Conservation (phyloP, 2,329 filamentous ascomycete genomes). For the Bimuria novae-zelandiae region DNA sequence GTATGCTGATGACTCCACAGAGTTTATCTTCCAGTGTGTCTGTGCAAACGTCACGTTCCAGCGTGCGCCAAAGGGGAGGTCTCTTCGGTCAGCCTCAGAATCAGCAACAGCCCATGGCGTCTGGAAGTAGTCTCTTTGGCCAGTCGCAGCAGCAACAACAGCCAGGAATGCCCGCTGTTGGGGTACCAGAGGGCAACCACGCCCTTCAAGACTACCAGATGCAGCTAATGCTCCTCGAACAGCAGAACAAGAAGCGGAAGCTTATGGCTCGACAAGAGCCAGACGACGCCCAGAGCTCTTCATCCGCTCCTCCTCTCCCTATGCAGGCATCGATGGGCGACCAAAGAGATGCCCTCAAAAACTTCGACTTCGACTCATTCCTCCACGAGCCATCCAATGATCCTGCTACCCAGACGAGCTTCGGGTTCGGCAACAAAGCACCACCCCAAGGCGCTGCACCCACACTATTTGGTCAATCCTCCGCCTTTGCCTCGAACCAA, state of each 20-base stretch:
- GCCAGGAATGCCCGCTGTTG: not conserved
- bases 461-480: too few relatives aligned
- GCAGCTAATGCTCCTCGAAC: constrained; percentile 81
- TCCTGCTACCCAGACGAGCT: not conserved
- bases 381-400: not conserved
- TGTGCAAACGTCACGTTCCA: too few relatives aligned
- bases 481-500: too few relatives aligned
- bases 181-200: not conserved
- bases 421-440: not conserved
- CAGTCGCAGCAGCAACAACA: not conserved
- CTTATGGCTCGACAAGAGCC: constrained; percentile 71
- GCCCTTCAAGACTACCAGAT: constrained; percentile 78
- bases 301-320: not conserved
- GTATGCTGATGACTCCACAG: too few relatives aligned
- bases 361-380: not conserved
- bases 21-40: too few relatives aligned
- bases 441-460: too few relatives aligned
- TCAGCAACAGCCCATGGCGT: not conserved
- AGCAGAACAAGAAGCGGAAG: constrained; percentile 82
- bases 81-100: not conserved
- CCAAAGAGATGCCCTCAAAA: not conserved
- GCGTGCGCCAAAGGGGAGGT: not conserved
- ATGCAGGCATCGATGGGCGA: not conserved
- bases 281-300: constrained; percentile 3
- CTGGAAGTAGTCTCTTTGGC: not conserved